phyloP scores from a whole-genome alignment of 768 basidiomycete species.

The Mycena galericulata region DNA sequence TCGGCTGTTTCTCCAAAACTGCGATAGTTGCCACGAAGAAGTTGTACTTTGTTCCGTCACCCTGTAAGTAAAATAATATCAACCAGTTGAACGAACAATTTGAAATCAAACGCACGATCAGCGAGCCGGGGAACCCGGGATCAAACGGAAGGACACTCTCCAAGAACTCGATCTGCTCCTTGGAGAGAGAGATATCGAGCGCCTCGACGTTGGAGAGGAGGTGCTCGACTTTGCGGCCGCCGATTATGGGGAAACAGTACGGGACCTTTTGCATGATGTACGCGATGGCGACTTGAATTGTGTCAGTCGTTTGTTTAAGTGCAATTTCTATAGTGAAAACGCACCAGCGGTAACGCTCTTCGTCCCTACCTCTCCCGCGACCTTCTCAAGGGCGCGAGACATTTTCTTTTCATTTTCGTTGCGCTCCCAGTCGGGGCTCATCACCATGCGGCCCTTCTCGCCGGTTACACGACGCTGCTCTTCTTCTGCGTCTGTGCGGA shows the following conservation, averaged over 20 bases:
- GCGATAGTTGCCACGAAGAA: not conserved
- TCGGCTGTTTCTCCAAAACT: not conserved
- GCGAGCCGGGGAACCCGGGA: conserved; percentile 19
- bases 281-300: conserved; percentile 52
- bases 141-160: conserved; percentile 41
- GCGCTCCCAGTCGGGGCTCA: conserved; percentile 28
- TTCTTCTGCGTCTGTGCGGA: conserved; percentile 21
- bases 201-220: conserved; percentile 56
- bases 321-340: not conserved
- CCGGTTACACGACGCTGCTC: conserved; percentile 44
- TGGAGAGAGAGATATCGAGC: conserved; percentile 52
- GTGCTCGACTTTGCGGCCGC: conserved; percentile 58
- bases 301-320: not conserved
- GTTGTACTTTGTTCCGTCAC: not conserved
- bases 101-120: conserved; percentile 15
- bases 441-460: conserved; percentile 44
- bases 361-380: conserved; percentile 50
- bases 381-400: conserved; percentile 49
- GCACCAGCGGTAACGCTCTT: conserved; percentile 50
- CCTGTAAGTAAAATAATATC: not conserved
- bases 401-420: conserved; percentile 43
- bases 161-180: conserved; percentile 52
- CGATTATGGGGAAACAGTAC: conserved; percentile 47
- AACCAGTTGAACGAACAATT: not conserved
- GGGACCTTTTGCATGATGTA: conserved; percentile 56